Conservation (phyloP, 768 basidiomycete species). For the Multifurca ochricompacta region DNA sequence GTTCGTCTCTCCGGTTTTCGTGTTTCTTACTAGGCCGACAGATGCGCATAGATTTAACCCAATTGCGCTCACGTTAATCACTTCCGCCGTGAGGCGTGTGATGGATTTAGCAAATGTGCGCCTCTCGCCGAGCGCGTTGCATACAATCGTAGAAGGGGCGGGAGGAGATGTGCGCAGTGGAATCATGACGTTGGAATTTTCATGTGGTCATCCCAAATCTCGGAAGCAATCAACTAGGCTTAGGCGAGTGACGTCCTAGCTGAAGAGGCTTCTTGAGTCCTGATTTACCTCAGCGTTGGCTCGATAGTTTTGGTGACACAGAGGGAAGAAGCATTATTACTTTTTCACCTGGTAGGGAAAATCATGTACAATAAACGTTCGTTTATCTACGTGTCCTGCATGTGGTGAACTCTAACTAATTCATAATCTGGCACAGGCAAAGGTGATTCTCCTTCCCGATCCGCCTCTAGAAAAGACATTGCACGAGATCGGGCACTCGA, state of each 20-base stretch:
- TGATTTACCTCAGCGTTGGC: conserved; percentile 15
- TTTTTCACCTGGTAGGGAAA: conserved; percentile 93
- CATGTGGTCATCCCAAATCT: conserved; percentile 43
- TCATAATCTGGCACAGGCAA: conserved; percentile 44
- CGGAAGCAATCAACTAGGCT: conserved; percentile 31
- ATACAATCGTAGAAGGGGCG: conserved; percentile 68
- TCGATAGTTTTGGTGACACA: conserved; percentile 65
- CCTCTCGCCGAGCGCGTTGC: conserved; percentile 60
- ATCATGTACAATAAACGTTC: conserved; percentile 92
- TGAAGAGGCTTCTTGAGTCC: conserved; percentile 15
- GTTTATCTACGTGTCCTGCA: conserved; percentile 21
- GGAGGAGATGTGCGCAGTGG: conserved; percentile 93
- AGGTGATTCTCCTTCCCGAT: conserved; percentile 54
- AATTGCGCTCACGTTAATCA: conserved; percentile 79
- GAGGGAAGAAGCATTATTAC: conserved; percentile 74
- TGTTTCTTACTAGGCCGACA: background rate
- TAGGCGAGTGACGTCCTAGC: conserved; percentile 18
- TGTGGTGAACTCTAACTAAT: conserved; percentile 15
- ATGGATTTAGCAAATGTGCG: conserved; percentile 29
- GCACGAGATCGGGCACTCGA: conserved; percentile 55
- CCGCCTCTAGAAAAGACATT: conserved; percentile 53
- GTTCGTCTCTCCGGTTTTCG: conserved; percentile 23
- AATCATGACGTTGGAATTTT: conserved; percentile 88
- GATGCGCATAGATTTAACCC: conserved; percentile 69
- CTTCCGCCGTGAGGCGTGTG: conserved; percentile 64